Base-by-base conservation (phyloP, 164 flowering plant species). In the Amborella trichopoda region DNA sequence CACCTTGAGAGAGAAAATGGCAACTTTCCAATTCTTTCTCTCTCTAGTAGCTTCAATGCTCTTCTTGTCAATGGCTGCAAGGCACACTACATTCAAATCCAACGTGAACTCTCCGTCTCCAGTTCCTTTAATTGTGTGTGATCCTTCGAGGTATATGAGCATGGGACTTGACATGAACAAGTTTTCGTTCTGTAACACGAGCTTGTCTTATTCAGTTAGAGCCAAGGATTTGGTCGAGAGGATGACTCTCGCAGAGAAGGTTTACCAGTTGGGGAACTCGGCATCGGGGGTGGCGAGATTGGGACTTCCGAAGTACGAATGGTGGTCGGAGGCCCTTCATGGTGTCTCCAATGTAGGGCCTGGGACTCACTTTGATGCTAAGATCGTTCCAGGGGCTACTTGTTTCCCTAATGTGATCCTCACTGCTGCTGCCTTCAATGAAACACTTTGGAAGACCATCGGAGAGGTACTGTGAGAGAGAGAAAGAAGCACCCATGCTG, bases 161-260 rank as follows among this genome's bases (percentile, higher is more conserved):
- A 12, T 48, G 24, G 40, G 40, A 2, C 38, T 42, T 2, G 41
- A 43, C 28, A 53, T 53, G 48, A 17, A 16, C 21, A 10, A 16
- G 4, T 23, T 30, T 23, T 11, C 13, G n/a, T 53, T 44, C 41
- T 53, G 56, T 23, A 28, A 53, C 14, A 44, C 30, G 24, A 28
- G 48, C 1, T 33, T 32, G n/a, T 32, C 49, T 9, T 43, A 21
- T 24, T 5, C 28, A 28, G 30, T 32, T 16, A 26, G 49, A 23
- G 56, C 33, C 19, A 53, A 53, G 44, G 58, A 45, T 25, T 34
- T 53, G 50, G 25, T 53, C 8, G 44, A 45, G n/a, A 10, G 50
- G 9, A 44, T 53, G 58, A 37, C 58, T 1, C 28, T 45, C 10
- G 34, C 19, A 3, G 58, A 53, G 36, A 53, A 53, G 48, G 58